Evolutionary conservation across 768 basidiomycete genomes (phyloP), one percentile per base, ranked within the genome.

Genomic region (Lyophyllum semitale): DNA sequence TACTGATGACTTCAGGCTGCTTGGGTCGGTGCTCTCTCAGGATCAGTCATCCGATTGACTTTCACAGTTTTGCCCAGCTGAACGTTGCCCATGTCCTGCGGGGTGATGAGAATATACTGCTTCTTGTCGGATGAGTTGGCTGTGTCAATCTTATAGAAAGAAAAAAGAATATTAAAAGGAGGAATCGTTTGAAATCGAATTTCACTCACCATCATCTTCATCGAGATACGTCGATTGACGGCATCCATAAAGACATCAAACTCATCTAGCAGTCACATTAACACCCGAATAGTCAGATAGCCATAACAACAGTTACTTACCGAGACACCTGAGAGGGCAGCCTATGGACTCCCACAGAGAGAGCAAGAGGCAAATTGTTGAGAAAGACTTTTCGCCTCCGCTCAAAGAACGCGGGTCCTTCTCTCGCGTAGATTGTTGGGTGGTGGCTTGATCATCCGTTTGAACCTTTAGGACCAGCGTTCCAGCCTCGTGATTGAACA

Each of bases 241-340:
- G 91, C 91, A 66, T 95, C 93, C 92, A 98, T 94, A 77, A 96
- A 98, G 11, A 98, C 96, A 63, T 98, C 96, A 67, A 97, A 99
- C 69, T 99, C 97, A 65, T 99, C 97, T 86, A 58, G 33, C 15
- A 33, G 32, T 42, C 0, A 51, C 46, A 22, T 56, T 50, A 30
- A 30, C 11, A 6, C 11, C 6, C 29, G 6, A n/a, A 11, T 30
- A 6, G 29, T 30, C 29, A 30, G 5, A 5, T 6, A 30, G 6
- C 29, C 5, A 6, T 11, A 30, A 30, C 6, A 8, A 57, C 8
- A 33, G 30, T 17, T 27, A 70, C 80, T 38, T 64, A 91, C 90
- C 90, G 22, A 98, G 84, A 65, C 96, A 98, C 55, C 97, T 80
- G 43, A 99, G 77, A 1, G 97, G 97, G 67, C 95, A 95, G 0